Evolutionary conservation across 2,329 filamentous ascomycete genomes (phyloP), one percentile per base, ranked within the genome.

Genomic region (Dactylella cylindrospora): DNA sequence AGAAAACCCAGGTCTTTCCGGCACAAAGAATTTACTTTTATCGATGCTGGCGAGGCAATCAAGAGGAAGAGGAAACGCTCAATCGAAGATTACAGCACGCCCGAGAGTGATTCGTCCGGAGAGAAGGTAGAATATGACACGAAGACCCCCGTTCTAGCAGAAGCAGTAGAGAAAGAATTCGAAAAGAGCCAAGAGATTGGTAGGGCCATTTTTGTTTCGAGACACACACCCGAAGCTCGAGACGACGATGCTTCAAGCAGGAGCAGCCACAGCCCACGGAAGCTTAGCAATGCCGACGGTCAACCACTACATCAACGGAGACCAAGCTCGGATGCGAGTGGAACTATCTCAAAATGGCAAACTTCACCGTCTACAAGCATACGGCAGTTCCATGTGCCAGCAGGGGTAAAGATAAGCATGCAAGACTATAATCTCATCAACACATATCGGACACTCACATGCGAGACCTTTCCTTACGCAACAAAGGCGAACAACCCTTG

Each of bases 21-120:
- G n/a, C n/a, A n/a, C n/a, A n/a, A n/a, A n/a, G n/a, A n/a, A n/a
- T 52, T 61, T 20, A 61, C 55, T 3, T 61, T 61, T 25, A 49
- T 61, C 1, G 47, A 61, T n/a, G 47, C 53, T 7, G 38, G 23
- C 25, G n/a, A 26, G 10, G 32, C 47, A 3, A 15, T 43, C 8
- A 22, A 15, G 8, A 13, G 33, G 2, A 61, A 53, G 26, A 19
- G 47, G n/a, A 61, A 53, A 22, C 41, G 46, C 5, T n/a, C 9
- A 12, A 26, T n/a, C 7, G 13, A 10, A 17, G 19, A 31, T 4
- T 15, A 53, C 10, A 29, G 15, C 7, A 17, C 12, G 7, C 15
- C 26, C 1, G 12, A 20, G 12, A 17, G 4, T 22, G 31, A 8
- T 13, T 9, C 23, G 17, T 6, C 32, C 25, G 12, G 22, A 22